Conservation (phyloP, 2,329 filamentous ascomycete genomes). For the Aureobasidium pullulans region DNA sequence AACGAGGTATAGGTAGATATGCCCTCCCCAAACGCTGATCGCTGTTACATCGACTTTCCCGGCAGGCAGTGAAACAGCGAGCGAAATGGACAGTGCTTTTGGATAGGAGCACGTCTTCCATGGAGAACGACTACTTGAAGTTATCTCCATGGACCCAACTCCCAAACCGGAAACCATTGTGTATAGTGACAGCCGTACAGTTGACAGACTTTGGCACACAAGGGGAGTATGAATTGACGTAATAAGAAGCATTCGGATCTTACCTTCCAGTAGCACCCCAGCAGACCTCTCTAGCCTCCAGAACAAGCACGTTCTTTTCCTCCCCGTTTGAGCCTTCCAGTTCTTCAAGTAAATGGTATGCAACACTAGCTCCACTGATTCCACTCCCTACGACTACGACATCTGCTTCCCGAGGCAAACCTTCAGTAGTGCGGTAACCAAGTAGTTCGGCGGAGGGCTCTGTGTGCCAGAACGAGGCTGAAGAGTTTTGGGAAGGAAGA, state of each 20-base stretch:
- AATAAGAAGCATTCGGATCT: conserved; percentile 25
- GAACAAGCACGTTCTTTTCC: conserved; percentile 51
- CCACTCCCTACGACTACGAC: conserved; percentile 68
- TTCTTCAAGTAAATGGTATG: conserved; percentile 42
- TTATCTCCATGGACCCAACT: too few relatives aligned
- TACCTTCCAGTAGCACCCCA: conserved; percentile 79
- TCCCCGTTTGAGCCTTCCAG: background rate
- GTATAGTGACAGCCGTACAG: background rate
- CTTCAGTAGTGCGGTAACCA: conserved; percentile 59
- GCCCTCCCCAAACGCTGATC: too few relatives aligned
- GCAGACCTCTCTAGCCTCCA: conserved; percentile 73
- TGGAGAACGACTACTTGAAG: too few relatives aligned
- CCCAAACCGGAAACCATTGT: too few relatives aligned
- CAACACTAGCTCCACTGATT: conserved; percentile 67
- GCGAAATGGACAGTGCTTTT: too few relatives aligned
- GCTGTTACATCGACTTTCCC: too few relatives aligned
- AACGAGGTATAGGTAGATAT: too few relatives aligned
- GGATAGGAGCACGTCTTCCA: too few relatives aligned
- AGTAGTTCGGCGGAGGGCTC: conserved; percentile 57
- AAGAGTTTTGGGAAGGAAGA: conserved; percentile 55
- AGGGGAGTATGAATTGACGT: background rate
- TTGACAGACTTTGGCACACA: background rate
- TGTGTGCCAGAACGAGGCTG: conserved; percentile 65
- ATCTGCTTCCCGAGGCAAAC: conserved; percentile 57
- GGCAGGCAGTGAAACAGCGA: too few relatives aligned